Evolutionary conservation across 192 early-diverging fungal species (phyloP).

Genomic region (Coemansia nantahalensis): DNA sequence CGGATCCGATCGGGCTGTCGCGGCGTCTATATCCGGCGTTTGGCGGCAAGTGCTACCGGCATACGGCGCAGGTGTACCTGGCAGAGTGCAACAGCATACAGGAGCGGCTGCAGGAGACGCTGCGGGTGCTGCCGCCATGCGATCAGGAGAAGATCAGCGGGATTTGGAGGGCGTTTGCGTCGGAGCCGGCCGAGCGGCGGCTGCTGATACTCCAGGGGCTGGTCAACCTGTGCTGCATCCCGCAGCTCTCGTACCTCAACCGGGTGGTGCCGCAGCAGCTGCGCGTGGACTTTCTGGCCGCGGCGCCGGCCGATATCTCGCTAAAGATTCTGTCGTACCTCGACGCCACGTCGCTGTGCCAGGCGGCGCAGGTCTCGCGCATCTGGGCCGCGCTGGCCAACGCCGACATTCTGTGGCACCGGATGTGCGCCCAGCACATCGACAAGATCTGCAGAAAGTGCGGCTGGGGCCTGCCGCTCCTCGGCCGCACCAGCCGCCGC

Average conservation of each 20-base stretch:
- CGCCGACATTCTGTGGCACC: conserved; percentile 92
- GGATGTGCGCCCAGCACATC: conserved; percentile 98
- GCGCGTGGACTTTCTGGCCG: conserved; percentile 80
- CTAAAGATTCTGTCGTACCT: conserved; percentile 86
- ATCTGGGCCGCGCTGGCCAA: conserved; percentile 83
- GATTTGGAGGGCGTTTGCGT: conserved; percentile 70
- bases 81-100: conserved; percentile 37
- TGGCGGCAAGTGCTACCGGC: conserved; percentile 54
- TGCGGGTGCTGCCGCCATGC: conserved; percentile 55
- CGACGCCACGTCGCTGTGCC: conserved; percentile 88
- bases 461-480: conserved; percentile 94
- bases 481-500: conserved; percentile 59
- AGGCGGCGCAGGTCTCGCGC: conserved; percentile 82
- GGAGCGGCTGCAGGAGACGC: conserved; percentile 54
- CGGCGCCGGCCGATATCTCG: conserved; percentile 75
- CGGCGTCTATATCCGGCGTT: conserved; percentile 42
- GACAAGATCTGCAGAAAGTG: conserved; percentile 93
- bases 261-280: conserved; percentile 66
- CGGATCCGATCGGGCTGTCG: conserved; percentile 24
- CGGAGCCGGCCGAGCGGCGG: conserved; percentile 63
- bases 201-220: conserved; percentile 71
- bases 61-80: conserved; percentile 49
- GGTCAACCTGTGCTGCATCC: conserved; percentile 77
- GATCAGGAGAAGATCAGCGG: conserved; percentile 64
- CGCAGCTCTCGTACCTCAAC: conserved; percentile 83